Evolutionary conservation across 805 yeast genomes (phyloP), one percentile per base, ranked within the genome.

Genomic region (Candida multigemmis): DNA sequence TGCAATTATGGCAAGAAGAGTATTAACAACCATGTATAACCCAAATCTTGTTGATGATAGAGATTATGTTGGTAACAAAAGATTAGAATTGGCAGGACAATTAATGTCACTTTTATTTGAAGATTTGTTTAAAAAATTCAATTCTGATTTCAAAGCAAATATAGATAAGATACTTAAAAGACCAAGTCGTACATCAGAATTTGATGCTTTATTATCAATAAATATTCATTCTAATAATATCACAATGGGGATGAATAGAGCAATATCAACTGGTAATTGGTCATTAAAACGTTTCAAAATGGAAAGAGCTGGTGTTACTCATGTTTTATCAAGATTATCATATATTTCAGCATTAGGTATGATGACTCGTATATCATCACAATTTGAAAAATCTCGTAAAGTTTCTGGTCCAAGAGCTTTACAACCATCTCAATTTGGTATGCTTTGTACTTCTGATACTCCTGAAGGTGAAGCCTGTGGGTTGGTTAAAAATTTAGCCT

Each of bases 391-490:
- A 53, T 86, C 97, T 2, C 71, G 98, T 60, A 91, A 91, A 54
- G 98, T 91, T 22, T 83, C 95, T 1, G 98, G 98, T 23, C 98
- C 98, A 26, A 81, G 98, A 70, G 96, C 98, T 10, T 68, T 91
- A 39, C 98, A 91, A 56, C 98, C 98, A 7, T 91, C 98, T 2
- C 98, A 91, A 60, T 91, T 91, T 54, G 98, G 98, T 50, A 91
- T 91, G 97, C 67, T 91, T 34, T 91, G 98, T 66, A 85, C 97
- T 5, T 83, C 97, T 0, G 98, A 91, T 70, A 91, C 98, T 0
- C 98, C 98, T 1, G 98, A 91, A 70, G 98, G 98, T 68, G 98
- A 91, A 58, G 98, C 98, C 1, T 91, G 98, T 74, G 98, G 98
- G 48, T 70, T 91, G 54, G 98, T 91, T 19, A 91, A 91, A 59